Conservation (phyloP, 1,139 yeast species). For the Hyphopichia wangnamkhiaoensis region DNA sequence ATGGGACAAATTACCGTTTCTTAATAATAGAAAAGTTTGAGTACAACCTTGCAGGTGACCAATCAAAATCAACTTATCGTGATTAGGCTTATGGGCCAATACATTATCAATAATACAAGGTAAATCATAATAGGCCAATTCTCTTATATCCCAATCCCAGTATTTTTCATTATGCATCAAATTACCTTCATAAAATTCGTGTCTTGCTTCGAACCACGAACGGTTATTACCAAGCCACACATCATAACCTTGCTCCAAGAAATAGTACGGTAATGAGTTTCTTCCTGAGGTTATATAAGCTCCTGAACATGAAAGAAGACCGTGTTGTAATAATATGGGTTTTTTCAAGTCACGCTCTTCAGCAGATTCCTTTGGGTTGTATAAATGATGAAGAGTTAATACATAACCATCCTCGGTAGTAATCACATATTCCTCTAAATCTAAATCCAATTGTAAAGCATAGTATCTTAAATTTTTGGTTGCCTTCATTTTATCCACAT, state of each 20-base stretch:
- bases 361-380: slow-evolving; percentile 49
- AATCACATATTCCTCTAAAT: slow-evolving; percentile 57
- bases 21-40: slow-evolving; percentile 66
- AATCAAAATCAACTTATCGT: slow-evolving; percentile 56
- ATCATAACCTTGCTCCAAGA: slow-evolving; percentile 69
- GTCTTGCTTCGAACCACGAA: slow-evolving; percentile 77
- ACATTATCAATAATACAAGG: slow-evolving; percentile 71
- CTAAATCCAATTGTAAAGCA: slow-evolving; percentile 59
- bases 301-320: slow-evolving; percentile 83
- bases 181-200: slow-evolving; percentile 40
- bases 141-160: slow-evolving; percentile 88
- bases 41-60: slow-evolving; percentile 96
- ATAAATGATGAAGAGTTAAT: slow-evolving; percentile 61
- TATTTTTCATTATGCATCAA: slow-evolving; percentile 49
- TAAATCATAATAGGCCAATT: slow-evolving; percentile 76
- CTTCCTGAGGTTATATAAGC: slow-evolving; percentile 79
- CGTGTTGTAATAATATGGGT: slow-evolving; percentile 81
- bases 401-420: slow-evolving; percentile 81
- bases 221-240: slow-evolving; percentile 95
- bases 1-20: slow-evolving; percentile 30
- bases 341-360: slow-evolving; percentile 29
- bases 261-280: slow-evolving; percentile 69
- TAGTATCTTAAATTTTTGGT: slow-evolving; percentile 56
- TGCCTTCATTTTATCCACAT: slow-evolving; percentile 28
- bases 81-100: slow-evolving; percentile 39